A percentile compares a stretch with the other conserved stretches of the same genome.
Evolutionary conservation across 163 green algal species (phyloP).

Genomic region (Botryococcus braunii): DNA sequence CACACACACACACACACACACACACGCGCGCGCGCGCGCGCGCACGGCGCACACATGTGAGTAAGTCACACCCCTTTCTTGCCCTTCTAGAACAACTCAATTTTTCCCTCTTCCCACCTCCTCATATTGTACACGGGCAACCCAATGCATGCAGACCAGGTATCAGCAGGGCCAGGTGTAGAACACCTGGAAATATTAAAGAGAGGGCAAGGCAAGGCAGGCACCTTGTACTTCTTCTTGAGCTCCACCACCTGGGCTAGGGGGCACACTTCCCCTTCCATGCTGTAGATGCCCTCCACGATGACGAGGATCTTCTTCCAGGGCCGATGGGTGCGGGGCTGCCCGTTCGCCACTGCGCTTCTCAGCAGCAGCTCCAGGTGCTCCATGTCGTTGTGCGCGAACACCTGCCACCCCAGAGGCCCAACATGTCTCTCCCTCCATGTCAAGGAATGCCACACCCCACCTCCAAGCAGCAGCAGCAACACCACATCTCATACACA

Average conservation of each 20-base stretch:
- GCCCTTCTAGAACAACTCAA: too few relatives aligned
- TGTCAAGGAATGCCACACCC: neutral
- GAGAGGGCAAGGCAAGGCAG: too few relatives aligned
- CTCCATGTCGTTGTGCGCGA: constrained; percentile 81
- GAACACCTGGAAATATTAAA: neutral
- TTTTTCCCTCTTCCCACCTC: too few relatives aligned
- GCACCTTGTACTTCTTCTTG: constrained; percentile 69
- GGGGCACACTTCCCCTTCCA: constrained; percentile 89
- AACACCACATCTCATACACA: neutral
- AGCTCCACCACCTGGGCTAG: constrained; percentile 76
- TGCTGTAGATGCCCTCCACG: constrained; percentile 96
- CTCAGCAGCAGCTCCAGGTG: constrained; percentile 85
- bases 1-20: too few relatives aligned
- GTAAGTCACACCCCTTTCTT: too few relatives aligned
- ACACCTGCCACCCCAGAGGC: constrained; percentile 55
- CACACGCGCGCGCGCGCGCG: too few relatives aligned
- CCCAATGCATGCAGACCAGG: too few relatives aligned
- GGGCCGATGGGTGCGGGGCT: constrained; percentile 78
- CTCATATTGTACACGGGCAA: too few relatives aligned
- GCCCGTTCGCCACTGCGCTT: constrained; percentile 73
- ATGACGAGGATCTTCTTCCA: constrained; percentile 98
- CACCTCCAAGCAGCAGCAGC: too few relatives aligned
- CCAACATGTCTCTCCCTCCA: neutral
- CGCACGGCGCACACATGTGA: too few relatives aligned
- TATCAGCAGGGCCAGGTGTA: neutral